Evolutionary conservation across 129 eudicot species (phyloP), one percentile per base, ranked within the genome.

Genomic region (Calendula officinalis): DNA sequence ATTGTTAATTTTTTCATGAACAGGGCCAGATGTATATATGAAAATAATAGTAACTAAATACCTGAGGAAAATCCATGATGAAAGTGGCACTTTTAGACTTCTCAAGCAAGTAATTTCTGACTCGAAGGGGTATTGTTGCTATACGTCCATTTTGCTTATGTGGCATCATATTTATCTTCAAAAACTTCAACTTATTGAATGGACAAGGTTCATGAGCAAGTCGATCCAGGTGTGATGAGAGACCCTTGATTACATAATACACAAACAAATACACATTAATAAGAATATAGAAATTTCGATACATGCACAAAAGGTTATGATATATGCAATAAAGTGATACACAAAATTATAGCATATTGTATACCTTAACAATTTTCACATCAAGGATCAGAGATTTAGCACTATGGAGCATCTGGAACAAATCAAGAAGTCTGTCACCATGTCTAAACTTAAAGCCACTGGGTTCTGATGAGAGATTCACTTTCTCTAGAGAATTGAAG

Each of bases 381-480:
- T 56, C 61, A 34, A 56, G 16, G 10, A 56, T 56, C 22, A 56
- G 41, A 34, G 0, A 11, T 34, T 55, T 55, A 40, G 61, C 61
- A 55, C 17, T 55, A 40, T 5, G 22, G 35, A 55, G 41, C 10
- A n/a, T 34, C 41, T 33, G 42, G 3, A 55, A 55, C 41, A 55
- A 5, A 55, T 34, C 35, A 9, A 33, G 16, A 6, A 55, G 41
- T 8, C 6, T 1, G 14, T 41, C 40, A 67, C 53, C 14, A 53
- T 3, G 10, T n/a, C n/a, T 67, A 32, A 52, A 17, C 3, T 32
- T 44, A 5, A 6, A 13, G 27, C n/a, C 12, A 51, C 34, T 14
- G n/a, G 11, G 38, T 13, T 4, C 15, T 8, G 38, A 66, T n/a
- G 53, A 41, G 8, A 71, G 62, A 62, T 62, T 71, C 54, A 70